Conservation (phyloP, 441 rosid species). For the Adansonia madagascariensis region DNA sequence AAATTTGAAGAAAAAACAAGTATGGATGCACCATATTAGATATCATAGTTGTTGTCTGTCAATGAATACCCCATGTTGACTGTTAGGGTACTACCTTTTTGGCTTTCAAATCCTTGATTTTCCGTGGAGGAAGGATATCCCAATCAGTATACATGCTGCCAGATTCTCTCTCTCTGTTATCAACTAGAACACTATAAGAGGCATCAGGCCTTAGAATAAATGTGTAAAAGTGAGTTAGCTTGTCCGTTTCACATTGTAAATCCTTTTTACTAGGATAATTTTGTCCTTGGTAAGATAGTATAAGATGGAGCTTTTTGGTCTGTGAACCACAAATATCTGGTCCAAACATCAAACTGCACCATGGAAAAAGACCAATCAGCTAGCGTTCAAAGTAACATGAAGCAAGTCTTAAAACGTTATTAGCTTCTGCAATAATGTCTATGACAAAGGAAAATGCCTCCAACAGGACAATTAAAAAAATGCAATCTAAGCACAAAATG, state of each 20-base stretch:
- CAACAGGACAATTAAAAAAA: not conserved
- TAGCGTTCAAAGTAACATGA: not conserved
- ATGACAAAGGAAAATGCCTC: not conserved
- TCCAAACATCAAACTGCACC: slow-evolving; percentile 92
- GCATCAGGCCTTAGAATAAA: slow-evolving; percentile 94
- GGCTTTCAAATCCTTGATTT: slow-evolving; percentile 66
- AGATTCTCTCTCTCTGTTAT: slow-evolving; percentile 84
- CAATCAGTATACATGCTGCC: slow-evolving; percentile 95
- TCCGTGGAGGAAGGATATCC: slow-evolving; percentile 94
- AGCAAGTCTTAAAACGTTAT: not conserved
- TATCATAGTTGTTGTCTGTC: not conserved
- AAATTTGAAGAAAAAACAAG: not conserved
- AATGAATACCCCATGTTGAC: not conserved
- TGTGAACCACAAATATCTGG: slow-evolving; percentile 95
- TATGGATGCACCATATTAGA: not conserved
- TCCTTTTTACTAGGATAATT: slow-evolving; percentile 89
- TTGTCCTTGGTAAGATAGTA: slow-evolving; percentile 91
- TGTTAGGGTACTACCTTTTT: slow-evolving; percentile 57
- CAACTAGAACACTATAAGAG: slow-evolving; percentile 77
- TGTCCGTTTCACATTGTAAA: slow-evolving; percentile 92
- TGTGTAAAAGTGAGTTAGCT: slow-evolving; percentile 90
- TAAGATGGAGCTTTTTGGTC: slow-evolving; percentile 86
- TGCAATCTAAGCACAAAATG: not conserved
- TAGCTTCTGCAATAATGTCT: not conserved
- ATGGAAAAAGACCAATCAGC: slow-evolving; percentile 22